A percentile compares a stretch with the other conserved stretches of the same genome.
Evolutionary conservation across 306 rosid species (phyloP).

Genomic region (Comarum palustre): DNA sequence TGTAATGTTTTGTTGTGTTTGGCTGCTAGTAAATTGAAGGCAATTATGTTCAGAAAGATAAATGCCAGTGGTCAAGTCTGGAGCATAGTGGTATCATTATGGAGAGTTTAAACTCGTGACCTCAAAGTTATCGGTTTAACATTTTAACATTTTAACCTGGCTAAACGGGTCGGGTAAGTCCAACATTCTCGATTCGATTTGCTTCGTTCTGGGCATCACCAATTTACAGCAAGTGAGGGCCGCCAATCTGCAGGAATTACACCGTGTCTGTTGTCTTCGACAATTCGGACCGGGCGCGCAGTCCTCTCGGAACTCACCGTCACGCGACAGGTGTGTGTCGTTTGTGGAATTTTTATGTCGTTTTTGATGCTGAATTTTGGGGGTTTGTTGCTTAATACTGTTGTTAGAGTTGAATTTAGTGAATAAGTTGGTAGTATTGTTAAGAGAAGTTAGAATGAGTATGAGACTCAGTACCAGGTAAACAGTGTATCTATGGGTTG

Average conservation of each 20-base stretch:
- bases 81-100: conserved; percentile 81
- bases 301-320: conserved; percentile 90
- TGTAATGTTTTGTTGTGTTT: background rate
- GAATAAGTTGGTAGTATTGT: background rate
- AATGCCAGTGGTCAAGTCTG: no score
- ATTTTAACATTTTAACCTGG: conserved; percentile 82
- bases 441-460: conserved; percentile 32
- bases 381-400: background rate
- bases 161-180: conserved; percentile 95
- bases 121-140: no score
- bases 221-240: conserved; percentile 93
- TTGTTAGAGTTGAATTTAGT: background rate
- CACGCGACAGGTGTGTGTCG: conserved; percentile 70
- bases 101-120: no score
- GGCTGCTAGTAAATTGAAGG: background rate
- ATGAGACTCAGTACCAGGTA: conserved; percentile 91
- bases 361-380: conserved; percentile 7
- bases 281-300: conserved; percentile 58
- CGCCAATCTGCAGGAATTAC: conserved; percentile 85
- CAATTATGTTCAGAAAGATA: background rate
- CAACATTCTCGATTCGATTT: conserved; percentile 86
- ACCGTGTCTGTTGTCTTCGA: conserved; percentile 84
- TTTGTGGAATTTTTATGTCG: background rate
- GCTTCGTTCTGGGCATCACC: conserved; percentile 87
- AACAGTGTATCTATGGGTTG: conserved; percentile 11